Base-by-base conservation (phyloP, 306 rosid species). In the Sindora glabra region DNA sequence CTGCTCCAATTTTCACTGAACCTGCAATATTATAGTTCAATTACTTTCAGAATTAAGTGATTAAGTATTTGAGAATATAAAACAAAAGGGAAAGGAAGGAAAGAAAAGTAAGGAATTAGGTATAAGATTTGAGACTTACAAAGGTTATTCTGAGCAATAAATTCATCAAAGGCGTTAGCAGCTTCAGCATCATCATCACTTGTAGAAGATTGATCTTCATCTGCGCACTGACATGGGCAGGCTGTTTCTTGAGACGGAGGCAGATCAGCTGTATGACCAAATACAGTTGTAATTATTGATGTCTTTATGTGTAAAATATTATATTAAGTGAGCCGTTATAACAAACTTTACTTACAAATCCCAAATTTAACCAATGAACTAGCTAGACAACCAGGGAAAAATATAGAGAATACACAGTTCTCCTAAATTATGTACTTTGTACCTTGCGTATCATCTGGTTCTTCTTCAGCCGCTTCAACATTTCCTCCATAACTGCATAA, bases 391-490 rank as follows among this genome's bases (percentile, higher is more conserved):
- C 45, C 24, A 27, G 18, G n/a, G n/a, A n/a, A 24, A 42, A 18
- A 36, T 23, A 40, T 27, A 42, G 71, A 37, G 21, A 13, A 42
- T 26, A 47, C 15, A 29, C 22, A 52, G 11, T 29, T 5, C 38
- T 13, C 2, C 37, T 4, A 34, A 52, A 39, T 23, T 56, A 68
- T 64, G 79, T 13, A 68, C 37, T 19, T 50, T 52, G 72, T 86
- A 86, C 94, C 94, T 75, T 0, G 44, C 39, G 36, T 29, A 29
- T 70, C 33, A 17, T 64, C 77, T 21, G 27, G 69, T 58, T 79
- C 72, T 68, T 69, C 69, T 47, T 7, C 25, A 22, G 52, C 65
- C 36, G 62, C 48, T 67, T 70, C 76, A 36, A 21, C 52, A 51
- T 58, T 58, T 74, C 40, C 56, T 39, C 56, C 71, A 27, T 42